A percentile compares a stretch with the other conserved stretches of the same genome.
These are phyloP conservation scores for Musa schizocarpa DNA, from an alignment of 176 grass and related monocot species.

Conservation along the genomic window DNA sequence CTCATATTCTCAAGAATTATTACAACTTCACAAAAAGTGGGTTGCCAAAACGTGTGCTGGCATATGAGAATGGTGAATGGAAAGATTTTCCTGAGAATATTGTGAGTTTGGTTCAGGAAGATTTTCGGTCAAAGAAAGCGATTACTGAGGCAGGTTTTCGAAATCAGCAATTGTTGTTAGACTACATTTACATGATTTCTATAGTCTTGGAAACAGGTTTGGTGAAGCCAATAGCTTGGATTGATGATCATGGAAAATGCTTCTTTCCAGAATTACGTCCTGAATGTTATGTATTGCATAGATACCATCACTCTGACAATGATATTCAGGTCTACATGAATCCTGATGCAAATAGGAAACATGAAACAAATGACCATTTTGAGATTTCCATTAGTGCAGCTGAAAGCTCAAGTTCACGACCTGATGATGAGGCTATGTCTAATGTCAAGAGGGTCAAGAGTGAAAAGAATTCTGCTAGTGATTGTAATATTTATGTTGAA, in stretches of 20 bases:
- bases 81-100: slow-evolving; percentile 67
- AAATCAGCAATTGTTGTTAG: slow-evolving; percentile 51
- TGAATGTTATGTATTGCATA: slow-evolving; percentile 23
- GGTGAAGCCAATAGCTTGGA: slow-evolving; percentile 77
- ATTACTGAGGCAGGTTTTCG: slow-evolving; percentile 50
- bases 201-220: slow-evolving; percentile 46
- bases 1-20: slow-evolving; percentile 46
- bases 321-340: slow-evolving; percentile 30
- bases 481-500: slow-evolving; percentile 13
- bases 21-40: slow-evolving; percentile 63
- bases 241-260: slow-evolving; percentile 55
- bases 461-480: slow-evolving; percentile 17
- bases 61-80: slow-evolving; percentile 57
- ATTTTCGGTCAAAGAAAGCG: slow-evolving; percentile 60
- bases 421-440: slow-evolving; percentile 42
- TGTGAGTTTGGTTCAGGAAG: slow-evolving; percentile 42
- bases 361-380: slow-evolving; percentile 26
- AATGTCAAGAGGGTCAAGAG: slow-evolving; percentile 36
- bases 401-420: slow-evolving; percentile 75
- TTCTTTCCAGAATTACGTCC: slow-evolving; percentile 64
- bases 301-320: slow-evolving; percentile 25
- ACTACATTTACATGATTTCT: slow-evolving; percentile 75
- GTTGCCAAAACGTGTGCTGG: slow-evolving; percentile 47
- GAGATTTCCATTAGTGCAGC: slow-evolving; percentile 55
- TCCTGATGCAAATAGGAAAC: slow-evolving; percentile 30